Conservation (phyloP, 192 early-diverging fungal species). For the Phycomyces nitens region DNA sequence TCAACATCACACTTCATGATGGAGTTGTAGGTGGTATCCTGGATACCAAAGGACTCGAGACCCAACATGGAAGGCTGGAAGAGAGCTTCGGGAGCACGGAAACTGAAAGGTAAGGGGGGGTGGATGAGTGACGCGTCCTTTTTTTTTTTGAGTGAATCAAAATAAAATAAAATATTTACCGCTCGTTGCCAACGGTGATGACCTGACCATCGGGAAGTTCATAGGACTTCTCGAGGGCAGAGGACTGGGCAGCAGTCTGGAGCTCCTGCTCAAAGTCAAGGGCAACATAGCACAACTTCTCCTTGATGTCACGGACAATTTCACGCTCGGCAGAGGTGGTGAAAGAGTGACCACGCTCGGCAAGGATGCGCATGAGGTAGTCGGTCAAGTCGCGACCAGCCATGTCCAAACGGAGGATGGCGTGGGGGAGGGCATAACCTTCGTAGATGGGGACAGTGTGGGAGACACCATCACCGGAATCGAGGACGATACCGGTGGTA, state of each 20-base stretch:
- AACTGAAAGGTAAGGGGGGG: conserved; percentile 77
- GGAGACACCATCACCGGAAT: conserved; percentile 97
- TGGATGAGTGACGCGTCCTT: conserved; percentile 79
- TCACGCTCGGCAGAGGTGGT: conserved; percentile 94
- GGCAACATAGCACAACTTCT: conserved; percentile 98
- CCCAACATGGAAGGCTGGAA: conserved; percentile 95
- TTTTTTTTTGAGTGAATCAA: conserved; percentile 5
- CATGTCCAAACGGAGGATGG: conserved; percentile 94
- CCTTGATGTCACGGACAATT: conserved; percentile 99
- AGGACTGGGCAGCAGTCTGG: conserved; percentile 89
- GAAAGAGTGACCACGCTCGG: conserved; percentile 95
- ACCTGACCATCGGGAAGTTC: conserved; percentile 98
- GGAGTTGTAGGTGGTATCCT: conserved; percentile 95
- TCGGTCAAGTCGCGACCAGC: conserved; percentile 97
- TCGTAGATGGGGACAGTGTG: conserved; percentile 98
- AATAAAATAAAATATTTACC: conserved; percentile 31
- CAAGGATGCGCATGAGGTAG: conserved; percentile 90
- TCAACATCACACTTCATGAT: conserved; percentile 98
- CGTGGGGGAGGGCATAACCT: conserved; percentile 93
- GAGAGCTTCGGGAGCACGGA: conserved; percentile 95
- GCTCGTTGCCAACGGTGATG: conserved; percentile 97
- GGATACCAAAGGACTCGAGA: conserved; percentile 89
- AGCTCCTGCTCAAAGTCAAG: conserved; percentile 98
- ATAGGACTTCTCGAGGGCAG: conserved; percentile 94
- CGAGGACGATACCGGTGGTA: conserved; percentile 97